A percentile compares a stretch with the other conserved stretches of the same genome.
phyloP scores from a whole-genome alignment of 176 grass and related monocot genomes.

The Echinochloa phyllopogon region DNA sequence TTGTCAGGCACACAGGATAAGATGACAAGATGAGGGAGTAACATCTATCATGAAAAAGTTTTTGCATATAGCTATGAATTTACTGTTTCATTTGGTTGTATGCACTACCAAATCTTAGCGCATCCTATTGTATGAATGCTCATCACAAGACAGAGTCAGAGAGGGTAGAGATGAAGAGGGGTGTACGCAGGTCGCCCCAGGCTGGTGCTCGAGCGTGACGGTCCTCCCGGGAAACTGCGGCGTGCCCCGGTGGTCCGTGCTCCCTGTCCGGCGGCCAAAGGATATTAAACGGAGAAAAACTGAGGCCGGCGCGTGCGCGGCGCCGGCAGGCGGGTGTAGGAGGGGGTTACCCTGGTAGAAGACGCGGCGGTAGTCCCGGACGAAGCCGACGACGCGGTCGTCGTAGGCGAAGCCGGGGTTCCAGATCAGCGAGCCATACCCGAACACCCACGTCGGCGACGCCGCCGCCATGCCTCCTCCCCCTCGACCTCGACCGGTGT shows the following conservation, averaged over 20 bases:
- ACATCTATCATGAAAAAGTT: background rate
- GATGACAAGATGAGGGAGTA: background rate
- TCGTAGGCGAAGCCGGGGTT: constrained; percentile 87
- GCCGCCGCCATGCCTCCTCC: constrained; percentile 37
- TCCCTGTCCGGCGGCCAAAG: constrained; percentile 48
- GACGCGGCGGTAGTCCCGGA: constrained; percentile 75
- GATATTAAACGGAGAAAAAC: background rate
- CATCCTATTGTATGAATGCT: background rate
- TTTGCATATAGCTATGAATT: background rate
- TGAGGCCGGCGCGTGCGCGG: background rate
- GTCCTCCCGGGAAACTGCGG: constrained; percentile 83
- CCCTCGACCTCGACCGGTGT: background rate
- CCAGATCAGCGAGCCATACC: constrained; percentile 93
- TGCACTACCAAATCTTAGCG: background rate
- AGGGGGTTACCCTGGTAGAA: constrained; percentile 80
- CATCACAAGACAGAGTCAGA: background rate
- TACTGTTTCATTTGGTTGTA: background rate
- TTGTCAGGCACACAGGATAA: background rate
- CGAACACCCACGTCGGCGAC: constrained; percentile 76
- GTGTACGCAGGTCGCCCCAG: constrained; percentile 71
- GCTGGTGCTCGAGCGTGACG: constrained; percentile 73
- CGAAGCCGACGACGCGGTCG: constrained; percentile 76
- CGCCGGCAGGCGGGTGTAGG: background rate
- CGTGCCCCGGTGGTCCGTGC: constrained; percentile 94
- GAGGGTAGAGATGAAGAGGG: background rate